Percentiles rank a stretch among this genome's conserved stretches.
Conservation (phyloP, 192 early-diverging fungal species). For the Coemansia sp. region DNA sequence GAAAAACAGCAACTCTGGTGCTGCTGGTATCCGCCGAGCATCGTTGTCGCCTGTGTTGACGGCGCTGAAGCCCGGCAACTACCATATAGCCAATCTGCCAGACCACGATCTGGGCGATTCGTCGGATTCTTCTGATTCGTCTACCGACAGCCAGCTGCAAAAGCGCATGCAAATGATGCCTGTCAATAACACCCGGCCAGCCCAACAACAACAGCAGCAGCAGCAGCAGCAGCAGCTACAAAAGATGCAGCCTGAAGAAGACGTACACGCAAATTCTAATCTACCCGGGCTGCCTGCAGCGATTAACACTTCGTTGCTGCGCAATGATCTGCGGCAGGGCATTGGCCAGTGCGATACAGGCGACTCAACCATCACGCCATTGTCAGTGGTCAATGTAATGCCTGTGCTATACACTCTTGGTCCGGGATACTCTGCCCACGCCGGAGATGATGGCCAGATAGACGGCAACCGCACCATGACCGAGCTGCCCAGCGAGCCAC, state of each 20-base stretch:
- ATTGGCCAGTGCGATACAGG: conserved; percentile 36
- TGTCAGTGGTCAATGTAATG: conserved; percentile 51
- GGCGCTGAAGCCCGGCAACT: conserved; percentile 46
- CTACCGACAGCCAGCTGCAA: not conserved
- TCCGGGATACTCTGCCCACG: not conserved
- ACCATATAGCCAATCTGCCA: conserved; percentile 53
- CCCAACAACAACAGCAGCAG: not conserved
- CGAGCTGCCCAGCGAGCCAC: not conserved
- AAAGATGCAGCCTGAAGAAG: not conserved
- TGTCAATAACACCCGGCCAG: not conserved
- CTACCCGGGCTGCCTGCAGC: conserved; percentile 9
- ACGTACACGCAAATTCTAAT: no score
- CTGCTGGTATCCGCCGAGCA: conserved; percentile 10
- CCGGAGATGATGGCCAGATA: conserved; percentile 7
- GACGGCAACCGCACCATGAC: not conserved
- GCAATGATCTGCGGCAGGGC: conserved; percentile 12
- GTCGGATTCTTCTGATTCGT: conserved; percentile 22
- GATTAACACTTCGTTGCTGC: conserved; percentile 33
- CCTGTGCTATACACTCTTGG: conserved; percentile 19
- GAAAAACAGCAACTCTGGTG: not conserved
- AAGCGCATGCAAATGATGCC: not conserved
- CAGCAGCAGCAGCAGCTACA: not conserved
- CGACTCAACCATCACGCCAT: conserved; percentile 40
- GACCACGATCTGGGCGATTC: conserved; percentile 37
- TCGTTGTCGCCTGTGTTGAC: conserved; percentile 50